Evolutionary conservation across 2,329 filamentous ascomycete species (phyloP).

Genomic region (Emmonsiellopsis sp.): DNA sequence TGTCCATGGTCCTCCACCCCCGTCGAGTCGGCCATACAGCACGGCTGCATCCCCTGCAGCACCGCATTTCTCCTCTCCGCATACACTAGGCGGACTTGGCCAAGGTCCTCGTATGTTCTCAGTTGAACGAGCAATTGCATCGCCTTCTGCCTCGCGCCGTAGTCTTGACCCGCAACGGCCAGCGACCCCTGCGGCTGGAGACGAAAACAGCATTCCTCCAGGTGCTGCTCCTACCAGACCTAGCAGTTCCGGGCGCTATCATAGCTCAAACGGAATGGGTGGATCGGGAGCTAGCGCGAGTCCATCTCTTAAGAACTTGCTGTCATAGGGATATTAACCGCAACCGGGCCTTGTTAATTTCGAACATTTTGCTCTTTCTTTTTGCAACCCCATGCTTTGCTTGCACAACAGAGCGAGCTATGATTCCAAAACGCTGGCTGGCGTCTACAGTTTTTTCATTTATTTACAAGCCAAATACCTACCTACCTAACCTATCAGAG

Average conservation of each 20-base stretch:
- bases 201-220: constrained; percentile 15
- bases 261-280: constrained; percentile 8
- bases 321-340: constrained; percentile 44
- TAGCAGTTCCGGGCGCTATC: constrained; percentile 20
- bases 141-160: constrained; percentile 27
- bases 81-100: constrained; percentile 27
- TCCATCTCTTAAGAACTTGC: constrained; percentile 64
- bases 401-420: no score
- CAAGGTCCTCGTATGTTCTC: constrained; percentile 29
- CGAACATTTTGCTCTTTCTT: background rate
- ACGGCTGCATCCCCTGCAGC: constrained; percentile 30
- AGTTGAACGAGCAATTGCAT: constrained; percentile 28
- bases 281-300: constrained; percentile 62
- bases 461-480: no score
- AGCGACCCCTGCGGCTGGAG: constrained; percentile 18
- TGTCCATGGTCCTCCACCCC: constrained; percentile 21
- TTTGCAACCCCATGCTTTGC: background rate
- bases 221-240: constrained; percentile 18
- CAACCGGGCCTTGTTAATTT: background rate
- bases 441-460: no score
- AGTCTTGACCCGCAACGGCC: constrained; percentile 27
- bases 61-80: constrained; percentile 30
- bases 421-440: no score
- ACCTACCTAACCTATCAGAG: no score
- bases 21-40: constrained; percentile 23